Evolutionary conservation across 1,284 basidiomycete species (phyloP), one percentile per base, ranked within the genome.

Genomic region (Pascua guehoae): DNA sequence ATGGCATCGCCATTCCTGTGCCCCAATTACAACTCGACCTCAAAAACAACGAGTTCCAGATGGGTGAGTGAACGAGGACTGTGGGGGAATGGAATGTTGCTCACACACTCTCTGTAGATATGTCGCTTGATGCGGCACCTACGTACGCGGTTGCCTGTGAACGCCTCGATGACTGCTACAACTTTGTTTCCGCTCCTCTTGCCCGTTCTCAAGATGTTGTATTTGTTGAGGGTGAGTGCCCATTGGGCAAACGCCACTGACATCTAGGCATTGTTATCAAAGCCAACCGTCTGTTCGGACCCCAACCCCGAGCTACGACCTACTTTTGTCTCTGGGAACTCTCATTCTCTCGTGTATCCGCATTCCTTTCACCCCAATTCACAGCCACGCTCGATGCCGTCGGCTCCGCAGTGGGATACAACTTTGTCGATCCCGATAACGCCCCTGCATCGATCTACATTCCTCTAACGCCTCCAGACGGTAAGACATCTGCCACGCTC

Each of bases 291-390:
- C 77, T 96, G 12, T 93, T 95, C 67, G 92, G 92, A 5, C 88
- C 89, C 11, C 85, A 86, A 57, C 92, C 92, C 2, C 82, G 83
- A n/a, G 88, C 87, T 0, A 78, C 87, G 1, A 87, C 91, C 0
- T 96, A 96, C 69, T 79, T 93, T 9, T 95, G 91, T 69, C 83
- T 94, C 7, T 96, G 92, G 93, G 89, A 93, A 66, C 82, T 92
- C 46, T 77, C 78, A 17, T 46, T 91, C 24, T 88, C 88, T 2
- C 73, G 81, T 43, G 68, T 91, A 45, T 85, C 84, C 61, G 82
- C 81, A 0, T 73, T 81, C 41, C 65, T 88, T 12, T 83, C 86
- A 1, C 82, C 85, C 4, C 70, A 78, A 12, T 83, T 91, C 55
- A 79, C 80, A 0, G 77, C 79, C 42, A 73, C 83, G 4, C 65